A percentile compares a stretch with the other conserved stretches of the same genome.
Evolutionary conservation across 495 filamentous ascomycete species (phyloP).

Genomic region (Extremus antarcticus): DNA sequence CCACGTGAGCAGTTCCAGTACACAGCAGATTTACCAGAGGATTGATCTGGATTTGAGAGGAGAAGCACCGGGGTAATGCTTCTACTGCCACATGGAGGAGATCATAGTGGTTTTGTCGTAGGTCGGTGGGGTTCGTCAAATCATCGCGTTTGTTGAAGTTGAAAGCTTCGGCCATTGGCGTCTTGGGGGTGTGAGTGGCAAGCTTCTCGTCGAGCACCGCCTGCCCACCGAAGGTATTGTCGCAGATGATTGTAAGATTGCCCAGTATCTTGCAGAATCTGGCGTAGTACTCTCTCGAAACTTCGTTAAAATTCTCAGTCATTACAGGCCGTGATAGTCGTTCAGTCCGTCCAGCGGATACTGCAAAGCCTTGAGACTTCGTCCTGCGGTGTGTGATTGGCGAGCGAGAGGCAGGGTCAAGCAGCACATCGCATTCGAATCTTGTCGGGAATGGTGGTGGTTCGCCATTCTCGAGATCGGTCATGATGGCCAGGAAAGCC

Average conservation of each 20-base stretch:
- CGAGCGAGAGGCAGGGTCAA: constrained; percentile 27
- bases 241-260: constrained; percentile 89
- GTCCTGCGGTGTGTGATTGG: constrained; percentile 21
- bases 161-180: constrained; percentile 87
- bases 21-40: constrained; percentile 90
- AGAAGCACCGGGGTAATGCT: constrained; percentile 83
- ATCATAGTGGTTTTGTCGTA: constrained; percentile 92
- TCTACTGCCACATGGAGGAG: constrained; percentile 92
- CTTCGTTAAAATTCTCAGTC: constrained; percentile 58
- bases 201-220: constrained; percentile 93
- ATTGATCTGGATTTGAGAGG: constrained; percentile 82
- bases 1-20: constrained; percentile 91
- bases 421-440: constrained; percentile 26
- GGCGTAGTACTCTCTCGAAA: constrained; percentile 69
- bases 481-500: constrained; percentile 83
- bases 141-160: constrained; percentile 78
- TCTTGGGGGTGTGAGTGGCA: constrained; percentile 72
- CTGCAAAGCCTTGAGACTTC: constrained; percentile 17
- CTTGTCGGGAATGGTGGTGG: constrained; percentile 65
- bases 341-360: constrained; percentile 30
- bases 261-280: constrained; percentile 91
- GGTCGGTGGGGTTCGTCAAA: constrained; percentile 58
- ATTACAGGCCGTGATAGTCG: constrained; percentile 65
- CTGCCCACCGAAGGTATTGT: constrained; percentile 93
- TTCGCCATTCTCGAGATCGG: constrained; percentile 82